Base-by-base conservation (phyloP, 2,329 filamentous ascomycete genomes). In the Claviceps sp. region DNA sequence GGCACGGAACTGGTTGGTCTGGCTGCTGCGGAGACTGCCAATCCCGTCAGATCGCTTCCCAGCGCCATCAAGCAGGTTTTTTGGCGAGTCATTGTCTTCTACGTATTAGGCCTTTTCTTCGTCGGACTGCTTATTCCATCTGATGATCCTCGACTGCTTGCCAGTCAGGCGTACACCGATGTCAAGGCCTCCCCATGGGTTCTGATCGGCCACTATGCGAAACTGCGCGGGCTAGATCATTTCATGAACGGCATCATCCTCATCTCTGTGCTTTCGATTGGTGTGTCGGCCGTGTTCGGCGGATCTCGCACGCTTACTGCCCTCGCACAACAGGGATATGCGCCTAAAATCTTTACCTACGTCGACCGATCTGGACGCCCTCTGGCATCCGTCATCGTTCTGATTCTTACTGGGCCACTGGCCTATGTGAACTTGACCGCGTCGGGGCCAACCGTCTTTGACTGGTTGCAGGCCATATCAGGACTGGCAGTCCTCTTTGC, bases 21-120 rank as follows among this genome's bases (percentile, higher is more conserved):
- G 8, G 82, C 82, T 5, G 83, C 83, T 4, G 83, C 83, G 13
- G 83, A 87, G 66, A 78, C 82, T 0, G 67, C 64, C 4, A 85
- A 86, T 60, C 83, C 83, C 1, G 75, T 79, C 55, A 81, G 86
- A 63, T 79, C 82, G 0, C 75, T 94, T 0, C 88, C 88, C 0
- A 83, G 80, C 22, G 87, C 88, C 2, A 80, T 89, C 61, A 91
- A 89, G 71, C 86, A 91, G 66, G 85, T 75, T 36, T 75, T 75
- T 58, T 75, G 72, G 72, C 71, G 73, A 61, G 73, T 75, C 56
- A 71, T 70, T n/a, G 62, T 75, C 55, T 76, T 76, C 59, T 76
- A 75, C 56, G 62, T 76, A 40, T 56, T 76, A 0, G 72, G 72
- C 42, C 68, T 76, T n/a, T 71, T 71, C 52, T 71, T 74, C 43